These are phyloP conservation scores for Ploettnerulaceae sp. DNA, from an alignment of 2,329 filamentous ascomycete species.

Conservation along the genomic window DNA sequence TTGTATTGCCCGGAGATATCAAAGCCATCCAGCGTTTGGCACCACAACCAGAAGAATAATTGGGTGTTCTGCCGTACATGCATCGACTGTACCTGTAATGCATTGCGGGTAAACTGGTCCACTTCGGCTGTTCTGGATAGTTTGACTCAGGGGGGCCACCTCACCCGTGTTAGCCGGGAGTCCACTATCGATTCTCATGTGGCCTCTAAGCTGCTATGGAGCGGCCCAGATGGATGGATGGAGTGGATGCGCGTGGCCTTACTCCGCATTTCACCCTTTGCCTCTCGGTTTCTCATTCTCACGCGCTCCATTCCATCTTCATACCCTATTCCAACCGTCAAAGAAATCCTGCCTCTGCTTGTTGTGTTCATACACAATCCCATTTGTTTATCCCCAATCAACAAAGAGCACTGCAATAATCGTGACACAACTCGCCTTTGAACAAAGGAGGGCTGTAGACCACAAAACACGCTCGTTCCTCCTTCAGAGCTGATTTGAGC, in stretches of 20 bases:
- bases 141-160: background rate
- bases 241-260: conserved; percentile 4
- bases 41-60: background rate
- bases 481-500: conserved; percentile 1
- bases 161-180: too few relatives aligned
- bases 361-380: too few relatives aligned
- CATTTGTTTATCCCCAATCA: too few relatives aligned
- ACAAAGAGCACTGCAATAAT: too few relatives aligned
- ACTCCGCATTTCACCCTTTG: too few relatives aligned
- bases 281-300: too few relatives aligned
- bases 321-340: too few relatives aligned
- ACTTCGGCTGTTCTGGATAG: background rate
- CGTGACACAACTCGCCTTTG: too few relatives aligned
- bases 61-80: background rate
- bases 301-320: too few relatives aligned
- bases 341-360: too few relatives aligned
- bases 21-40: background rate
- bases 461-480: background rate
- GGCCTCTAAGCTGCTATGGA: conserved; percentile 1
- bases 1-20: too few relatives aligned
- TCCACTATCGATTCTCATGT: background rate
- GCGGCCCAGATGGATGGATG: background rate
- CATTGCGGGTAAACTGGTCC: conserved; percentile 4
- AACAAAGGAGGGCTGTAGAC: background rate
- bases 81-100: background rate